Base-by-base conservation (phyloP, 257 asterid genomes). In the Solanum habrochaites region DNA sequence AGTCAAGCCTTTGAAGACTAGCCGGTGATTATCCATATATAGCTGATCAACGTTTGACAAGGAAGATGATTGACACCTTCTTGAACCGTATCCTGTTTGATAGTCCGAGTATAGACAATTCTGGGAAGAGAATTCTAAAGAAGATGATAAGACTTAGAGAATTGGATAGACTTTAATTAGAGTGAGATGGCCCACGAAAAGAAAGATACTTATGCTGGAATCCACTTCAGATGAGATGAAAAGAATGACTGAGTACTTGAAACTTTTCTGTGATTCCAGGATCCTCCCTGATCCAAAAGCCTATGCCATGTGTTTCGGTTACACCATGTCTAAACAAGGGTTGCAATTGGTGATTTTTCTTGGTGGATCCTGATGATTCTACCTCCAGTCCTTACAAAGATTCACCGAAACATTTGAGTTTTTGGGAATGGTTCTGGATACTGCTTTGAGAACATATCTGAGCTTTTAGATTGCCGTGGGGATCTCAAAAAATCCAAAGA, bases 401-500 rank as follows among this genome's bases (percentile, higher is more conserved):
- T 97, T 95, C 86, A 93, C 99, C 0, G 87, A 89, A 45, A 93
- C 98, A 0, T 97, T 97, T 69, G 97, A 94, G 14, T 97, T 95
- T 85, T 39, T 92, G 1, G 99, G 98, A 2, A 94, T 95, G 98
- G 85, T 89, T 73, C 86, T 97, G 23, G 98, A 95, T 87, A 86
- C 90, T 3, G 96, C 99, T 56, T 91, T 97, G 25, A 87, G 99
- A 56, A 92, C 93, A 10, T 97, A 89, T 86, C 89, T 97, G 99
- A 96, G 88, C 95, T 45, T 97, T 97, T 88, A 89, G 98, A 83
- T 90, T 97, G 85, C 99, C 99, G n/a, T 0, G 99, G 99, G 21
- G 99, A 97, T 91, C 99, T 23, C 99, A 97, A 81, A 97, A 97
- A 88, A 97, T 97, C 49, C 96, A 93, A 85, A 93, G 99, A 87